Evolutionary conservation across 1,139 yeast genomes (phyloP).

Genomic region (Pichia sp.): DNA sequence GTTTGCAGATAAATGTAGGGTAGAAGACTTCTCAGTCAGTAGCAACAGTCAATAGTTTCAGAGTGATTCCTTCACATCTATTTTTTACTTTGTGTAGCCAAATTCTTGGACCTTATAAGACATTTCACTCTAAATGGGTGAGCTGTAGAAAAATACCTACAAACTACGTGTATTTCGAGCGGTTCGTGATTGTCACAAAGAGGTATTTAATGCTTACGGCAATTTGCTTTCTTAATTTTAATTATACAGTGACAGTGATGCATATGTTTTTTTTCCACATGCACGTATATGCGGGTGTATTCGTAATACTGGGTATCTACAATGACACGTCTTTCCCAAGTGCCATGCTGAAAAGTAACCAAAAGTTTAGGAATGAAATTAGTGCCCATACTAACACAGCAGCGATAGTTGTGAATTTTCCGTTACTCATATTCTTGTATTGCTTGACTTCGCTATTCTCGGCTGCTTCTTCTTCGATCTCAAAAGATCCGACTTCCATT

Average conservation of each 20-base stretch:
- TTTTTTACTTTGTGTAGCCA: no score
- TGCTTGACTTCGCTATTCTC: not conserved
- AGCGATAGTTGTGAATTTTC: conserved; percentile 40
- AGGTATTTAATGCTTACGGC: no score
- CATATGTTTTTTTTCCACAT: not conserved
- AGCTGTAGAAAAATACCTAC: no score
- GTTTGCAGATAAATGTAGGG: no score
- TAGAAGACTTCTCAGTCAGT: no score
- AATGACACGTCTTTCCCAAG: conserved; percentile 32
- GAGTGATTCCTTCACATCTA: no score
- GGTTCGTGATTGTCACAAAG: no score
- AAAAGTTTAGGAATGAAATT: conserved; percentile 47
- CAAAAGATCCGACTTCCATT: conserved; percentile 7
- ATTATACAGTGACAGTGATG: not conserved
- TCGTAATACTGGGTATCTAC: conserved; percentile 7
- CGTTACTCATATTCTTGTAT: conserved; percentile 53
- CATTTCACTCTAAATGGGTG: no score
- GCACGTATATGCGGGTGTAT: not conserved
- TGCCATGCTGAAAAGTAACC: conserved; percentile 45
- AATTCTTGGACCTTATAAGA: no score
- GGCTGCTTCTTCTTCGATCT: not conserved
- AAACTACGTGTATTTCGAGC: no score
- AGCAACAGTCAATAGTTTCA: no score
- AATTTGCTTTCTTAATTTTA: not conserved
- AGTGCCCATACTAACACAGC: conserved; percentile 52